Evolutionary conservation across 129 eudicot species (phyloP).

Genomic region (Oenanthe sinensis): DNA sequence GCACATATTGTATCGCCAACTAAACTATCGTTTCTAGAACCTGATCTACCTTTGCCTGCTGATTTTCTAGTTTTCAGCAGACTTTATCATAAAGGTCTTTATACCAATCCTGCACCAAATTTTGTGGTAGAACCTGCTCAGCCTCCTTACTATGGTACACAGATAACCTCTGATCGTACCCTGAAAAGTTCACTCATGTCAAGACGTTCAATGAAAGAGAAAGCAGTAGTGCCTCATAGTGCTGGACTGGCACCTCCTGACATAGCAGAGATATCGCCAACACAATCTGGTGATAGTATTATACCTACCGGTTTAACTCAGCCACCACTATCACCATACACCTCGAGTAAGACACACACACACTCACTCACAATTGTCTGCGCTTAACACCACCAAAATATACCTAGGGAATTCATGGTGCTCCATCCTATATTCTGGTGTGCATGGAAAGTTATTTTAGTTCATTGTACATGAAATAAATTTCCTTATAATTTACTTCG

Average conservation of each 20-base stretch:
- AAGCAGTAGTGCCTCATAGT: constrained; percentile 27
- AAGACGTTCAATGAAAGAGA: constrained; percentile 31
- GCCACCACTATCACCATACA: constrained; percentile 76
- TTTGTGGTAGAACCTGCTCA: constrained; percentile 28
- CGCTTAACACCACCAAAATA: background rate
- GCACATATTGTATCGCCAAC: constrained; percentile 22
- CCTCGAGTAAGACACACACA: constrained; percentile 45
- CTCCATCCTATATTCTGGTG: background rate
- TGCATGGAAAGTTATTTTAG: background rate
- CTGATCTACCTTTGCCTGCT: constrained; percentile 26
- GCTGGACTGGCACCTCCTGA: constrained; percentile 40
- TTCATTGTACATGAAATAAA: background rate
- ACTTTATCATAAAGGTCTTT: constrained; percentile 26
- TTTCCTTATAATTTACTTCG: background rate
- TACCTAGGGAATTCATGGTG: background rate
- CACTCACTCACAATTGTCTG: background rate
- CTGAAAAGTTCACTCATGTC: constrained; percentile 38
- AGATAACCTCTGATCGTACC: constrained; percentile 30
- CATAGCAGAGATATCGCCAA: constrained; percentile 64
- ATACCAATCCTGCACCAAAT: constrained; percentile 23
- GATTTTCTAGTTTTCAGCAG: constrained; percentile 18
- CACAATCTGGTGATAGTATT: constrained; percentile 40
- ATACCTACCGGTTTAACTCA: constrained; percentile 63
- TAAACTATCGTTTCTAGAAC: constrained; percentile 12
- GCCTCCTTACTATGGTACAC: constrained; percentile 43